Base-by-base conservation (phyloP, 257 asterid genomes). In the Primulina tabacum region DNA sequence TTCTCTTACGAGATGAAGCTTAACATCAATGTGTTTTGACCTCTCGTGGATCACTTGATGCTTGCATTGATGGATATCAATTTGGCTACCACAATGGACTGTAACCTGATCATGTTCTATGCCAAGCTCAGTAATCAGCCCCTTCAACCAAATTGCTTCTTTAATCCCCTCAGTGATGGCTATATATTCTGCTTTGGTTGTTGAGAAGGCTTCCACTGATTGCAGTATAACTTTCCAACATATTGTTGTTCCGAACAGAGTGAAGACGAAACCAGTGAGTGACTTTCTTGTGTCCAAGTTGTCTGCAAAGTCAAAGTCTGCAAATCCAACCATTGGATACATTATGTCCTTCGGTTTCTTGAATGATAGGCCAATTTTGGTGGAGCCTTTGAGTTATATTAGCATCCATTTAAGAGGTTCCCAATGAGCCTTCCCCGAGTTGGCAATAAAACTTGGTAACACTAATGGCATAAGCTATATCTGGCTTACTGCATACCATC, bases 1-100 rank as follows among this genome's bases (percentile, higher is more conserved):
- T 8, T 62, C 67, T 17, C 52, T 18, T 3, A 62, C 7, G 10
- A 62, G 16, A 62, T 62, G 67, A 30, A 26, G 7, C 34, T 21
- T 62, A 21, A 62, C 67, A 62, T 32, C 47, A 26, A 32, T 62
- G 43, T 62, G 26, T 6, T 33, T 33, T 6, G 35, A 33, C 0
- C 6, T 5, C 7, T 33, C 35, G 5, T 33, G 35, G 7, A 9
- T 4, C n/a, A 17, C 43, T 62, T 8, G 8, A 17, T 18, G 29
- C 67, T 28, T 62, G 47, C 11, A 10, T 8, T 32, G 43, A 62
- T 62, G 67, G 30, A 62, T 62, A 10, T 11, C 50, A 62, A 8
- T 62, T 17, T 32, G 67, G n/a, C 18, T 62, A 62, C 30, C 67
- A 62, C 67, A 62, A 17, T 40, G 8, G 4, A 62, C 21, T 7